A percentile compares a stretch with the other conserved stretches of the same genome.
Conservation (phyloP, 352 stramenopile species). For the Chrysophaeum taylorii region DNA sequence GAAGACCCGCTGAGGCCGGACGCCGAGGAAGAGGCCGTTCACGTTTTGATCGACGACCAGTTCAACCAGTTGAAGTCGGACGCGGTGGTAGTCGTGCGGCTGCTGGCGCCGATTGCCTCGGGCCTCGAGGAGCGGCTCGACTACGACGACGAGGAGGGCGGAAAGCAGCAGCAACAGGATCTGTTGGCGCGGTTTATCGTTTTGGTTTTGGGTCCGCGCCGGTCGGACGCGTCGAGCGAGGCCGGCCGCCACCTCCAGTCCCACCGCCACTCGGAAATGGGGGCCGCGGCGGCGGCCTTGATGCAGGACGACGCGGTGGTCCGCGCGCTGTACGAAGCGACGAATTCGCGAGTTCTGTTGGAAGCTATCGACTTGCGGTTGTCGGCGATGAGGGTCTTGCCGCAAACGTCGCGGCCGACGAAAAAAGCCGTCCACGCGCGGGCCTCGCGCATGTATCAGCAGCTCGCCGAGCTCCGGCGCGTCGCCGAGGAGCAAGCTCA, state of each 20-base stretch:
- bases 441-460: neutral
- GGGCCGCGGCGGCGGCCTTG: neutral
- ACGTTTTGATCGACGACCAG: neutral
- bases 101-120: neutral
- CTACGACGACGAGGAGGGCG: neutral
- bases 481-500: neutral
- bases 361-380: neutral
- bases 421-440: neutral
- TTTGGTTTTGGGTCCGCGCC: neutral
- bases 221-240: too few relatives aligned
- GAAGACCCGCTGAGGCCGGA: slow-evolving; percentile 1
- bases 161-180: neutral
- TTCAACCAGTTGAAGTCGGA: neutral
- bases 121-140: slow-evolving; percentile 3
- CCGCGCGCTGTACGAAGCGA: neutral
- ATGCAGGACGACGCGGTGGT: slow-evolving; percentile 6
- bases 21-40: neutral
- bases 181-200: neutral
- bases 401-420: neutral
- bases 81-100: neutral
- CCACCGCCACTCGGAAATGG: neutral
- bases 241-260: neutral
- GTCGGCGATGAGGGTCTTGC: neutral
- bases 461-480: neutral
- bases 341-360: neutral